Percentiles rank a stretch among this genome's conserved stretches.
These are phyloP conservation scores for Diaporthe sp. DNA, from an alignment of 2,329 filamentous ascomycete genomes.

Conservation along the genomic window DNA sequence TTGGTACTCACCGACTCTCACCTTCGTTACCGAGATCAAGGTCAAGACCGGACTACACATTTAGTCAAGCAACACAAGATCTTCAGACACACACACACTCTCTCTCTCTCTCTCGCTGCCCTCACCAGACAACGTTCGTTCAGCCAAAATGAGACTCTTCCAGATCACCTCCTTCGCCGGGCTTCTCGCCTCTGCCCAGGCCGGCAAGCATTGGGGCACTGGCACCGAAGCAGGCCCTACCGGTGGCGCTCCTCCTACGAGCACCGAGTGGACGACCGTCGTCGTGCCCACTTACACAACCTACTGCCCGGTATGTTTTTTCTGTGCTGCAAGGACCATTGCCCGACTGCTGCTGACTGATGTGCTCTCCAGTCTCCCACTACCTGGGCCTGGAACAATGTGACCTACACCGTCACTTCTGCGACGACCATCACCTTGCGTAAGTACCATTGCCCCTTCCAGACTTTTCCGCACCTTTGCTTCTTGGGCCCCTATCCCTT, in stretches of 20 bases:
- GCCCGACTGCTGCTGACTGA: not conserved
- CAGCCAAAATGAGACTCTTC: conserved; percentile 38
- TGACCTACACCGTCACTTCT: conserved; percentile 56
- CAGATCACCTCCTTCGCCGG: conserved; percentile 31
- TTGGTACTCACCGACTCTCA: conserved; percentile 28
- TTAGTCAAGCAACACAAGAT: not conserved
- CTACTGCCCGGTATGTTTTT: conserved; percentile 54
- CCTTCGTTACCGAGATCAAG: conserved; percentile 24
- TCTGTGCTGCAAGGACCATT: not conserved
- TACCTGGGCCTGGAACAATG: conserved; percentile 51
- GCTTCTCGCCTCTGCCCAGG: conserved; percentile 31
- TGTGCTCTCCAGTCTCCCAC: conserved; percentile 45
- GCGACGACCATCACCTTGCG: conserved; percentile 57
- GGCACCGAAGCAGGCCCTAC: conserved; percentile 25
- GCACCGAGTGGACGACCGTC: conserved; percentile 49
- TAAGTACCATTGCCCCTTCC: conserved; percentile 41
- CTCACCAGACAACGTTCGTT: conserved; percentile 11
- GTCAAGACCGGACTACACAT: not conserved
- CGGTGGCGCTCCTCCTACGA: conserved; percentile 27
- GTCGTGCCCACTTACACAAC: conserved; percentile 51
- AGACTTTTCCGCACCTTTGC: not conserved
- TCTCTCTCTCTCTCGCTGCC: conserved; percentile 15
- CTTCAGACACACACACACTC: not conserved
- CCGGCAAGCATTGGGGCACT: conserved; percentile 36
- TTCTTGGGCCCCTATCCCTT: not conserved